phyloP scores from a whole-genome alignment of 164 flowering plant species.

The Berberis vulgaris region DNA sequence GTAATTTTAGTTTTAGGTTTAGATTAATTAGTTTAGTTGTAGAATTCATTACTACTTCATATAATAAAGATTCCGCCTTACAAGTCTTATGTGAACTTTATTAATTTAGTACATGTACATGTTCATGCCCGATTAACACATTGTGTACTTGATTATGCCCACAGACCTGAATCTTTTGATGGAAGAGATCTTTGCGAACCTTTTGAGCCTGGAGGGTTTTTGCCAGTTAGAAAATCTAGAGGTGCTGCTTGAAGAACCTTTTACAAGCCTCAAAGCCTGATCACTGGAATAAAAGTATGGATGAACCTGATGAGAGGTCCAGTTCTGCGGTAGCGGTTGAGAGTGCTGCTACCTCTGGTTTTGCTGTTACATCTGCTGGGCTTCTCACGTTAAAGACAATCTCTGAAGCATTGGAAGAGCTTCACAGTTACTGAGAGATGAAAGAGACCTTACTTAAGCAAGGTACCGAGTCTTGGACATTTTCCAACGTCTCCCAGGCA shows the following conservation, averaged over 20 bases:
- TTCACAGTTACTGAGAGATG: constrained; percentile 47
- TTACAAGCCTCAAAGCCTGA: constrained; percentile 25
- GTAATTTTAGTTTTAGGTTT: too few relatives aligned
- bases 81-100: too few relatives aligned
- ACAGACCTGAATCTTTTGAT: constrained; percentile 56
- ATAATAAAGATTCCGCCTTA: too few relatives aligned
- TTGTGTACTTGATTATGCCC: constrained; percentile 1
- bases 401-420: constrained; percentile 77
- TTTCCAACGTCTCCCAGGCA: constrained; percentile 2
- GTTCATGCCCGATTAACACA: constrained; percentile 2
- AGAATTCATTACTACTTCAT: too few relatives aligned
- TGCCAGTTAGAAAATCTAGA: constrained; percentile 10
- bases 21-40: too few relatives aligned
- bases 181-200: constrained; percentile 28
- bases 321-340: constrained; percentile 7
- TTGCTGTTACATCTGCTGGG: constrained; percentile 28
- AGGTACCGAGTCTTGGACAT: constrained; percentile 20
- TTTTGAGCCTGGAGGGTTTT: constrained; percentile 29
- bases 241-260: constrained; percentile 44
- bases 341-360: constrained; percentile 15
- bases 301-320: constrained; percentile 13
- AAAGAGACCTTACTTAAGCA: constrained; percentile 46
- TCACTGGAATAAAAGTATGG: constrained; percentile 8
- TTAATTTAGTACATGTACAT: too few relatives aligned
- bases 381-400: constrained; percentile 44